Conservation (phyloP, 2,329 filamentous ascomycete species). For the Thelonectria olida region DNA sequence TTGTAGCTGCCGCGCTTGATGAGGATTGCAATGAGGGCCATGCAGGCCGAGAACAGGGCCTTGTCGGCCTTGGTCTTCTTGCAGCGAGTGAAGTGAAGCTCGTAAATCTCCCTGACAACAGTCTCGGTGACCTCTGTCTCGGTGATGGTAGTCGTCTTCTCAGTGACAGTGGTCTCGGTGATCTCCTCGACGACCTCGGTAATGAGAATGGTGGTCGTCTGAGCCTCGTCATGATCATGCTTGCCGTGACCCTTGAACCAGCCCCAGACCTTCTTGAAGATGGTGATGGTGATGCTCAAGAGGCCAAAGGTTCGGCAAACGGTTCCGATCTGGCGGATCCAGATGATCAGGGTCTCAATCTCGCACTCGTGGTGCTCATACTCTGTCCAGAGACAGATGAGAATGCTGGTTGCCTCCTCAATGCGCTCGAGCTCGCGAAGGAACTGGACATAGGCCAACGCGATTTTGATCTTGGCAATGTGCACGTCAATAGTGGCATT, state of each 20-base stretch:
- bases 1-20: constrained; percentile 44
- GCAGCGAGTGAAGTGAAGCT: constrained; percentile 47
- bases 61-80: constrained; percentile 45
- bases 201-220: constrained; percentile 47
- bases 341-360: constrained; percentile 44
- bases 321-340: constrained; percentile 47
- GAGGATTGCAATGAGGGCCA: constrained; percentile 46
- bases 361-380: constrained; percentile 49
- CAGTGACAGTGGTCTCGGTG: constrained; percentile 44
- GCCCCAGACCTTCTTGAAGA: constrained; percentile 49
- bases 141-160: constrained; percentile 45
- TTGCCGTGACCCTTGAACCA: constrained; percentile 50
- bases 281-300: constrained; percentile 44
- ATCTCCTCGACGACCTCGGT: constrained; percentile 52
- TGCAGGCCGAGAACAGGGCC: constrained; percentile 47
- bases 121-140: constrained; percentile 45
- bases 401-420: constrained; percentile 50
- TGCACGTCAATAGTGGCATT: constrained; percentile 46
- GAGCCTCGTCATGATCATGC: constrained; percentile 44
- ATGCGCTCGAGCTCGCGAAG: constrained; percentile 42
- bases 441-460: constrained; percentile 49
- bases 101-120: constrained; percentile 46
- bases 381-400: constrained; percentile 53
- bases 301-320: constrained; percentile 46
- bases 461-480: constrained; percentile 49